Evolutionary conservation across 306 rosid genomes (phyloP).

Genomic region (Morella rubra): DNA sequence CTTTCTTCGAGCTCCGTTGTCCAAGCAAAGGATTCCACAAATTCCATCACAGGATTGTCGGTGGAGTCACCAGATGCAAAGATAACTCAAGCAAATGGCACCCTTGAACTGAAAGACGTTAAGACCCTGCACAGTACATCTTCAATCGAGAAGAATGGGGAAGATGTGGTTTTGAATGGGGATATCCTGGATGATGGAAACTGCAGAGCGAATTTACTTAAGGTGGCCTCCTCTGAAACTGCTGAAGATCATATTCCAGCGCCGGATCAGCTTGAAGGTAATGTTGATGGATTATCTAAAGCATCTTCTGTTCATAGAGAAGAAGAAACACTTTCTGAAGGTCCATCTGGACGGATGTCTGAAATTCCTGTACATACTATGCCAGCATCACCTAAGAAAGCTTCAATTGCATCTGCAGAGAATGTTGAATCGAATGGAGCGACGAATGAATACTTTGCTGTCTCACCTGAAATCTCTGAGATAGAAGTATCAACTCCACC

Average conservation of each 20-base stretch:
- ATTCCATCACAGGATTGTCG: constrained; percentile 40
- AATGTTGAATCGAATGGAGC: constrained; percentile 38
- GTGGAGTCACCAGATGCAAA: constrained; percentile 25
- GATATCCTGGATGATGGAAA: constrained; percentile 26
- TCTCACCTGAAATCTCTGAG: constrained; percentile 46
- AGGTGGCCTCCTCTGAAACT: constrained; percentile 24
- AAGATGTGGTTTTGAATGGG: constrained; percentile 25
- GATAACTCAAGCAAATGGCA: constrained; percentile 36
- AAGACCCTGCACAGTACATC: constrained; percentile 40
- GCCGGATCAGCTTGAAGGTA: constrained; percentile 25
- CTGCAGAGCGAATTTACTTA: constrained; percentile 24
- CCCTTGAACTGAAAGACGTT: constrained; percentile 33
- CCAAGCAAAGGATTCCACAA: constrained; percentile 36
- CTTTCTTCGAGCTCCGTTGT: constrained; percentile 39
- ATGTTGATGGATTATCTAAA: constrained; percentile 34
- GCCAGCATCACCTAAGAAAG: constrained; percentile 42
- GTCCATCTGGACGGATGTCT: constrained; percentile 24
- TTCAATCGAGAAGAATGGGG: constrained; percentile 37
- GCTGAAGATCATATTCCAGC: constrained; percentile 27
- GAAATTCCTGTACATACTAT: constrained; percentile 37
- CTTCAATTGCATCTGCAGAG: constrained; percentile 29
- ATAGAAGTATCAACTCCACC: constrained; percentile 69
- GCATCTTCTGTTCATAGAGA: constrained; percentile 43
- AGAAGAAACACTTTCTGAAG: constrained; percentile 36
- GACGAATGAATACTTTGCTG: constrained; percentile 30